These are phyloP conservation scores for Tremella yokohamensis DNA, from an alignment of 768 basidiomycete genomes.

Conservation along the genomic window DNA sequence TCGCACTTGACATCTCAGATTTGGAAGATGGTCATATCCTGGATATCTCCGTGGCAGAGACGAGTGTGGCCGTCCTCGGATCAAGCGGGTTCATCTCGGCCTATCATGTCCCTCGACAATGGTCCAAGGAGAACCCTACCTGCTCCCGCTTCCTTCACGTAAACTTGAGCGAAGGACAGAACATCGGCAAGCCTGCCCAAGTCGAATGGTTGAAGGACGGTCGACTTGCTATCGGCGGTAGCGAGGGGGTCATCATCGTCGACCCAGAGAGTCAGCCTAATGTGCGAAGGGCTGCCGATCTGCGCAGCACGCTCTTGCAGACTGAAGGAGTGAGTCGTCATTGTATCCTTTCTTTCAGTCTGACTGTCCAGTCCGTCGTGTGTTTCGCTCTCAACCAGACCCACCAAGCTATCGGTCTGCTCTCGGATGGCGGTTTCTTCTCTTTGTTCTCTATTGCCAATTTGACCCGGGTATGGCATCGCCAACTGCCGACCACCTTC, in stretches of 20 bases:
- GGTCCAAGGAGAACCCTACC: constrained; percentile 29
- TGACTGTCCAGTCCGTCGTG: constrained; percentile 21
- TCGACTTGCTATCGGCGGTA: constrained; percentile 30
- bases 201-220: constrained; percentile 34
- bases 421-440: constrained; percentile 18
- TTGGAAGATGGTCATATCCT: constrained; percentile 15
- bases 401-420: constrained; percentile 37
- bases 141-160: constrained; percentile 13
- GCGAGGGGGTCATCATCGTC: constrained; percentile 28
- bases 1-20: constrained; percentile 6
- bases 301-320: constrained; percentile 21
- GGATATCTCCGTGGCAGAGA: constrained; percentile 33
- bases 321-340: constrained; percentile 34
- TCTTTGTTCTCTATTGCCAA: constrained; percentile 34
- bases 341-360: not conserved
- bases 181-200: constrained; percentile 14
- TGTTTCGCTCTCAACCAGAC: constrained; percentile 38
- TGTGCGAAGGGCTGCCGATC: constrained; percentile 7
- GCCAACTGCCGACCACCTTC: constrained; percentile 19
- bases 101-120: constrained; percentile 25
- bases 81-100: constrained; percentile 22
- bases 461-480: constrained; percentile 31
- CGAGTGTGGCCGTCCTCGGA: constrained; percentile 27
- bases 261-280: constrained; percentile 12
- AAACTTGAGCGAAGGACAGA: not conserved